These are phyloP conservation scores for Lactifluus hygrophoroides DNA, from an alignment of 768 basidiomycete genomes.

Conservation along the genomic window DNA sequence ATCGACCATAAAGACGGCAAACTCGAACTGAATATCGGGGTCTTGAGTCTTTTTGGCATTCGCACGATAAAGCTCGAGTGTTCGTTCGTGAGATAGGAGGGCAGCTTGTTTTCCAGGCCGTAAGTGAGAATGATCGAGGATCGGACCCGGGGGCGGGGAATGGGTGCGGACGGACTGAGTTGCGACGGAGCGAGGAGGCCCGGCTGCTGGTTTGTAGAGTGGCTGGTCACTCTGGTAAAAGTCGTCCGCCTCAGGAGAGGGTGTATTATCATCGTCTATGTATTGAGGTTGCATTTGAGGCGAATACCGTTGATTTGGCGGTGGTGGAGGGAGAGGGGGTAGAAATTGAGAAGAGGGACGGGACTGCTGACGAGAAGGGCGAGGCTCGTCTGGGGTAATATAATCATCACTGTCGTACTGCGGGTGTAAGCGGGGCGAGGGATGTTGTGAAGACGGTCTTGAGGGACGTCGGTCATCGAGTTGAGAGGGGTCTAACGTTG, in stretches of 20 bases:
- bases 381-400: background rate
- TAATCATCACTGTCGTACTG: conserved; percentile 13
- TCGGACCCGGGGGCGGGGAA: conserved; percentile 57
- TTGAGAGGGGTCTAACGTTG: background rate
- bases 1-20: conserved; percentile 98
- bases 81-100: conserved; percentile 90
- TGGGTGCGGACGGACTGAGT: conserved; percentile 55
- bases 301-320: conserved; percentile 6
- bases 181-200: conserved; percentile 31
- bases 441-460: conserved; percentile 2
- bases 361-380: conserved; percentile 2
- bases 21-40: conserved; percentile 95
- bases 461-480: background rate
- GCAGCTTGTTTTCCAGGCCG: conserved; percentile 89
- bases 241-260: conserved; percentile 18
- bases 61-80: conserved; percentile 91
- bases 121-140: conserved; percentile 88
- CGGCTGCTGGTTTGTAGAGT: background rate
- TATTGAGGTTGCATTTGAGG: conserved; percentile 16
- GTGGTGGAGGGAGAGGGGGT: background rate
- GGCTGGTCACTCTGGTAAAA: conserved; percentile 18
- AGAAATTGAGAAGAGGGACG: conserved; percentile 13
- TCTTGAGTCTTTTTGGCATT: conserved; percentile 99
- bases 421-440: background rate
- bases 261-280: conserved; percentile 14